Evolutionary conservation across 352 stramenopile species (phyloP), one percentile per base, ranked within the genome.

Genomic region (Pythium insidiosum): DNA sequence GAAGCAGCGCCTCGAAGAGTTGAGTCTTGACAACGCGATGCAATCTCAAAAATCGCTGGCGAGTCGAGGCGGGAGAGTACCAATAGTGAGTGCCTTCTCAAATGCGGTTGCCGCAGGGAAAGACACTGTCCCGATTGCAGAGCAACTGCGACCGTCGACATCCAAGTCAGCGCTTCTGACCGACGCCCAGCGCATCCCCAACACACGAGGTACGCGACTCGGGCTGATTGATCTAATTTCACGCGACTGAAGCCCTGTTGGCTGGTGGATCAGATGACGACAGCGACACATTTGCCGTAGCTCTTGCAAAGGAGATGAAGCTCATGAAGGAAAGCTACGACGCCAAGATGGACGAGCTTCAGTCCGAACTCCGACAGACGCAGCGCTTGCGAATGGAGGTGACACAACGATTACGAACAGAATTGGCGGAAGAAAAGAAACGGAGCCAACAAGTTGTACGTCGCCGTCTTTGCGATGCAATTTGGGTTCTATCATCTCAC

Each of bases 251-350:
- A 33, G 15, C 28, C 9, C 15, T 15, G 9, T 33, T 33, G 28
- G 25, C 43, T 38, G 38, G 34, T 36, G 31, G 12, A 49, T 13
- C 47, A 81, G 67, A 50, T 10, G 73, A 86, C 41, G 73, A 86
- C 19, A 70, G 80, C 15, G 75, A 89, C 38, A 87, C 66, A 20
- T 92, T 93, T 31, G 77, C 71, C 5, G 45, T 84, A 10, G 73
- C 78, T 23, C 51, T 88, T 16, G 63, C 66, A 19, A 77, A 75
- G 34, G 78, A 85, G 41, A 88, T 88, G 65, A 53, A 66, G 1
- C 56, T 50, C 20, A 88, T 83, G 66, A 84, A 83, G 38, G 56
- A 70, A 10, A 66, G 70, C 25, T 90, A 85, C 46, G 74, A 88
- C 47, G 37, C 13, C 15, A 63, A 91, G 40, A 39, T 94, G 10